phyloP scores from a whole-genome alignment of 768 basidiomycete genomes.

The Auricularia heimuer region DNA sequence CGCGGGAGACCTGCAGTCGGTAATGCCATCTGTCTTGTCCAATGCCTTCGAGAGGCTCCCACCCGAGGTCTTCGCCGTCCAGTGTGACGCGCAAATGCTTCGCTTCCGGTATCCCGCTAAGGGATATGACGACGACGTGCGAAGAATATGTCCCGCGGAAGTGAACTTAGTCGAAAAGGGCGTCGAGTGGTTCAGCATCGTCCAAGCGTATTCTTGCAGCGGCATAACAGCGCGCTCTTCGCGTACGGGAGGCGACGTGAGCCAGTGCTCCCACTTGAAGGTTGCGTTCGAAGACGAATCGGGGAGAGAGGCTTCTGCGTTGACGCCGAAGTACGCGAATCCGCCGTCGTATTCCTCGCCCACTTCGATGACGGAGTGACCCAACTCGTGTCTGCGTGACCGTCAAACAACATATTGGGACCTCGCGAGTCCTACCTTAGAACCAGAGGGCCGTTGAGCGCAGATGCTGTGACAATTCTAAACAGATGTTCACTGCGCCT shows the following conservation, averaged over 20 bases:
- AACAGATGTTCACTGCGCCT: background rate
- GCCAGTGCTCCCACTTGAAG: constrained; percentile 67
- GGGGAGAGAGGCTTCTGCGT: constrained; percentile 39
- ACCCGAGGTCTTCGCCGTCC: constrained; percentile 50
- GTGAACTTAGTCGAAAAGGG: constrained; percentile 53
- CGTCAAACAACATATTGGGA: no score
- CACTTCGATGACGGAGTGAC: constrained; percentile 67
- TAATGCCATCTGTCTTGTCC: constrained; percentile 73
- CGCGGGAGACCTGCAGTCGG: constrained; percentile 36
- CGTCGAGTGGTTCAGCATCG: constrained; percentile 47
- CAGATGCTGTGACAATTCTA: constrained; percentile 68
- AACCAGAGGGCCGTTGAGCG: constrained; percentile 63
- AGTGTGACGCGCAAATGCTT: constrained; percentile 47
- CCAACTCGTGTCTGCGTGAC: constrained; percentile 51
- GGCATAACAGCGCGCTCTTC: constrained; percentile 67
- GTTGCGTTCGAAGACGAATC: constrained; percentile 16
- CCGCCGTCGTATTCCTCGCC: constrained; percentile 84
- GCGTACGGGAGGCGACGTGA: constrained; percentile 31
- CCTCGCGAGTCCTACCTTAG: no score
- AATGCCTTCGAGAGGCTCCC: constrained; percentile 46
- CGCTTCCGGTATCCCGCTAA: constrained; percentile 54
- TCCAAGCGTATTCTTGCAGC: constrained; percentile 68
- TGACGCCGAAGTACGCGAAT: constrained; percentile 59
- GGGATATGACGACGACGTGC: constrained; percentile 57
- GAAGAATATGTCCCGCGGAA: constrained; percentile 57